Base-by-base conservation (phyloP, 768 basidiomycete genomes). In the Tricholoma matsutake region DNA sequence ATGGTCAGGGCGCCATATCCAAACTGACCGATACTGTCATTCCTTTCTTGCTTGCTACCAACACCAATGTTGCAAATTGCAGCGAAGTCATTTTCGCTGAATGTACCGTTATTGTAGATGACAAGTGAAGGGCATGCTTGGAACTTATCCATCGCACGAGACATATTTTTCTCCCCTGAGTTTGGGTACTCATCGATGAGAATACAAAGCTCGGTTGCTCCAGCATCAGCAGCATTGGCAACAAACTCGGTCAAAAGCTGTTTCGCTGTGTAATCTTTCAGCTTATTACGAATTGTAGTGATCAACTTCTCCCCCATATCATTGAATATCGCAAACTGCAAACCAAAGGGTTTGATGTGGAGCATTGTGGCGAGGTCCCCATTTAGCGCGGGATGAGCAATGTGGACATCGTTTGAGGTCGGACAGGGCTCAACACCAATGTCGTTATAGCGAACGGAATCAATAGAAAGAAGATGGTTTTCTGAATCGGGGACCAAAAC, bases 141-240 rank as follows among this genome's bases (percentile, higher is more conserved):
- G 56, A 81, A 75, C 2, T 67, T 53, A 1, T 61, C 63, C 76
- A 84, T 72, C 4, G 11, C 13, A 39, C 69, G 64, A 7, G 76
- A 76, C 14, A 83, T 53, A 11, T 79, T 39, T 20, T 61, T 58
- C 2, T 63, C 14, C 6, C 59, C 35, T 6, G 47, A 43, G 34
- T 55, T 53, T 4, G 37, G 43, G 4, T 53, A 43, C n/a, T 76
- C 68, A 59, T 83, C 79, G 6, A 82, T 56, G 1, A 81, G 60
- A 18, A 83, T 64, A 2, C 69, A 64, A 61, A 84, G 81, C n/a
- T 69, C 64, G 2, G 72, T 76, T 0, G 83, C 83, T 9, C 68
- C 68, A 0, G 83, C 83, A 64, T 85, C 84, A 5, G 72, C 71
- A 1, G 83, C 83, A 59, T 85, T 85, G 0, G 84, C 84, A 6